phyloP scores from a whole-genome alignment of 139 green algal genomes.

The Coelastrella sp. region DNA sequence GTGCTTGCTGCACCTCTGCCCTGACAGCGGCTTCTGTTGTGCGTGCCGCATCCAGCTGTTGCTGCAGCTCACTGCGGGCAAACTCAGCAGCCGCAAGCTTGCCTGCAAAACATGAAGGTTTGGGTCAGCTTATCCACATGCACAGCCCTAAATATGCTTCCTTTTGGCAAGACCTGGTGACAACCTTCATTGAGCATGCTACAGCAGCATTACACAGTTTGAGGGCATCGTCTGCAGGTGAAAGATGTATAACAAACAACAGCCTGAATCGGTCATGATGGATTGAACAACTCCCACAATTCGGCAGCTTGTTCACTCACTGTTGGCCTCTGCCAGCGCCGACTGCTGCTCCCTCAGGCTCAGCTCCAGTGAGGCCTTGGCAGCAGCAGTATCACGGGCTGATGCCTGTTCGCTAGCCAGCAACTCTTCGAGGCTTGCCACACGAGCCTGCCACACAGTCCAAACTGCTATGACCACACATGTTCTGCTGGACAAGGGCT shows the following conservation, averaged over 20 bases:
- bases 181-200: not conserved
- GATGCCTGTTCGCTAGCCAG: not conserved
- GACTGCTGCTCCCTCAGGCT: conserved; percentile 8
- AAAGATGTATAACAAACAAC: too few species aligned
- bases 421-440: not conserved
- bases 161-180: too few species aligned
- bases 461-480: too few species aligned
- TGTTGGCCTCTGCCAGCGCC: not conserved
- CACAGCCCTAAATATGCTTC: too few species aligned
- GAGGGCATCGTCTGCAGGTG: too few species aligned
- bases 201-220: not conserved
- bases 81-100: not conserved
- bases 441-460: not conserved
- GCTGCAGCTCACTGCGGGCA: conserved; percentile 8
- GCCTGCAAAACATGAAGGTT: not conserved
- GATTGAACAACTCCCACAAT: not conserved
- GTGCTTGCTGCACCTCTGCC: conserved; percentile 17
- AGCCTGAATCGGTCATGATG: too few species aligned
- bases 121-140: not conserved
- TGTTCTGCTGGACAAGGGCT: too few species aligned
- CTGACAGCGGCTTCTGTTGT: not conserved
- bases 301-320: not conserved
- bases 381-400: not conserved
- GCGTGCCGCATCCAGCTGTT: conserved; percentile 3
- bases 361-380: not conserved